Evolutionary conservation across 164 flowering plant genomes (phyloP), one percentile per base, ranked within the genome.

Genomic region (Buxus sempervirens): DNA sequence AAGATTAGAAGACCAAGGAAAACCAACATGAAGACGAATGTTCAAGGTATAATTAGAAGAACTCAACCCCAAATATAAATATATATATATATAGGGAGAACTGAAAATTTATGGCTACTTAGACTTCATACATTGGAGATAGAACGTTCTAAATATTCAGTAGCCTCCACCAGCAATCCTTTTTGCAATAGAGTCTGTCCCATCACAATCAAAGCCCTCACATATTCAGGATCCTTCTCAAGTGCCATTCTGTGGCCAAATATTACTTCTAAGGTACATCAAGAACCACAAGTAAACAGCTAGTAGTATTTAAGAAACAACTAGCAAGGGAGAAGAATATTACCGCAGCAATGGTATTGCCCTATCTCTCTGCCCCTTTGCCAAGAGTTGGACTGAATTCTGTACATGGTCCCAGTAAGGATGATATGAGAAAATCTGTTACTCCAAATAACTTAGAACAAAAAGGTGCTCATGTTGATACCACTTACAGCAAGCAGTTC

Each of bases 171-270:
- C 51, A 65, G 65, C 60, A 51, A 54, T 38, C 68, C 84, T 57
- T 82, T 75, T 41, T 84, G 86, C 70, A 90, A 66, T 27, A 87
- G 69, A 65, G 83, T 74, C 70, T 91, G 88, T 32, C 99, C 99
- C 84, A 90, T 66, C 22, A 86, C 71, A 75, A 85, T 69, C 78
- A 82, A 65, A 60, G 95, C 90, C 67, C 77, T 76, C 19, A 81
- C 76, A 65, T 78, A 77, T 21, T 82, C 91, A 49, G 98, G 93
- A 75, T 93, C 96, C 77, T 91, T 90, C 53, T 82, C 75, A 72
- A 88, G 83, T 57, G 98, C 99, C 69, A 86, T 55, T 70, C 99
- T 93, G 82, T 16, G 70, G 74, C 5, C 60, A 68, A 69, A 72
- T 27, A 15, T 20, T 24, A 64, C 25, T 32, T 41, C 61, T 51